phyloP scores from a whole-genome alignment of 495 filamentous ascomycete species.

The Talaromyces adpressus region DNA sequence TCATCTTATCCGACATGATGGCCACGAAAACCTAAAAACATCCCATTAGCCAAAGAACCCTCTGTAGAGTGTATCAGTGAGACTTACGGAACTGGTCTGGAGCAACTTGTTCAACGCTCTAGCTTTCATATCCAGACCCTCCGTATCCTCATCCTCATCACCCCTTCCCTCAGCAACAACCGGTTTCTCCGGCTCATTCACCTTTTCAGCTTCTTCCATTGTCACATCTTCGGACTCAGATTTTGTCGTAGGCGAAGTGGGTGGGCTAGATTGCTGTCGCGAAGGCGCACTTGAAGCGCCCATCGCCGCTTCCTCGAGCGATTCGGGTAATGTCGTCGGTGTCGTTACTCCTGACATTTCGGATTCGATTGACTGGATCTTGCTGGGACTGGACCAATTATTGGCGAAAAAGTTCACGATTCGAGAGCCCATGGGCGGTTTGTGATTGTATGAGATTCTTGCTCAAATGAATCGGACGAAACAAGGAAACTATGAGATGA shows the following conservation, averaged over 20 bases:
- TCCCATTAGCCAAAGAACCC: neutral
- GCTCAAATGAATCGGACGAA: neutral
- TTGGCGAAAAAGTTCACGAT: neutral
- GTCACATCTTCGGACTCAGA: slow-evolving; percentile 16
- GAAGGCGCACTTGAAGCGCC: neutral
- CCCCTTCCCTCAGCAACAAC: neutral
- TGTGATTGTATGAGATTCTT: neutral
- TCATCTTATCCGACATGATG: slow-evolving; percentile 58
- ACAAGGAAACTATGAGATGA: too few species aligned
- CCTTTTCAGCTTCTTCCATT: slow-evolving; percentile 7
- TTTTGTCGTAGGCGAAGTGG: slow-evolving; percentile 34
- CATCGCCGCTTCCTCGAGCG: neutral
- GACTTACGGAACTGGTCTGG: slow-evolving; percentile 45
- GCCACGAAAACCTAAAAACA: slow-evolving; percentile 33
- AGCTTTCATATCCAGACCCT: slow-evolving; percentile 34
- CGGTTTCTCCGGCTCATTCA: neutral
- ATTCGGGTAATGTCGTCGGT: slow-evolving; percentile 27
- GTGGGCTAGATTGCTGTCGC: slow-evolving; percentile 32
- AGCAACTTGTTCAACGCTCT: slow-evolving; percentile 37
- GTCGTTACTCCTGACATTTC: slow-evolving; percentile 30
- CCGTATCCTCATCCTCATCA: slow-evolving; percentile 22
- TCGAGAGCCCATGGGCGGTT: neutral
- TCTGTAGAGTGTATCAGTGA: neutral
- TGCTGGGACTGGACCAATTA: neutral
- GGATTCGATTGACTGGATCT: neutral